Base-by-base conservation (phyloP, 108 stramenopile genomes). In the Mediolabrus comicus region DNA sequence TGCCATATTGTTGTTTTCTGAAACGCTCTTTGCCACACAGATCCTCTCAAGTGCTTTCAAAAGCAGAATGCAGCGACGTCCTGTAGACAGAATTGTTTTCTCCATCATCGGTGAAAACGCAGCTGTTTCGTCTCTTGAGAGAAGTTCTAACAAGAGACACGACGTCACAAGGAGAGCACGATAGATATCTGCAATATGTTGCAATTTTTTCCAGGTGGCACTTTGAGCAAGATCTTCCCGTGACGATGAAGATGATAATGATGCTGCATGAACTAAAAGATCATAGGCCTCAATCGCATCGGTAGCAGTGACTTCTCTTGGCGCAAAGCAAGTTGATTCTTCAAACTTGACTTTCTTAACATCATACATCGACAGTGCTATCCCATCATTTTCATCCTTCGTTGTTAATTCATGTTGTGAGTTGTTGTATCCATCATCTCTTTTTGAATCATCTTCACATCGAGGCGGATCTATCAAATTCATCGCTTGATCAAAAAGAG, bases 151-250 rank as follows among this genome's bases (percentile, higher is more conserved):
- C 34, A 79, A 36, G 2, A 79, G 77, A 43, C 65, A 71, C 35
- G 65, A 71, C 16, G 70, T 58, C 34, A 71, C 63, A 43, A 79
- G 59, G 2, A 79, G 77, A 4, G 70, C 52, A 2, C 77, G 77
- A 51, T 71, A 71, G n/a, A 65, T 49, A 46, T 79, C 77, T 0
- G 70, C 65, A 33, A 26, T 63, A 17, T 53, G 34, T 54, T 49
- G 39, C 46, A 74, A 1, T 17, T 2, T 55, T 25, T 59, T 41
- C 72, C 72, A 74, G 62, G 51, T 36, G 49, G 24, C 41, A 55
- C 12, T 29, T 0, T 26, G 52, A 39, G 17, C 28, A 5, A 26
- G 25, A 53, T 35, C 41, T 24, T 55, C 12, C 13, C 12, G 41
- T 13, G 33, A 26, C 55, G 52, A 10, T 32, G 72, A 43, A 2